These are phyloP conservation scores for Pholiota molesta DNA, from an alignment of 768 basidiomycete genomes.

Conservation along the genomic window DNA sequence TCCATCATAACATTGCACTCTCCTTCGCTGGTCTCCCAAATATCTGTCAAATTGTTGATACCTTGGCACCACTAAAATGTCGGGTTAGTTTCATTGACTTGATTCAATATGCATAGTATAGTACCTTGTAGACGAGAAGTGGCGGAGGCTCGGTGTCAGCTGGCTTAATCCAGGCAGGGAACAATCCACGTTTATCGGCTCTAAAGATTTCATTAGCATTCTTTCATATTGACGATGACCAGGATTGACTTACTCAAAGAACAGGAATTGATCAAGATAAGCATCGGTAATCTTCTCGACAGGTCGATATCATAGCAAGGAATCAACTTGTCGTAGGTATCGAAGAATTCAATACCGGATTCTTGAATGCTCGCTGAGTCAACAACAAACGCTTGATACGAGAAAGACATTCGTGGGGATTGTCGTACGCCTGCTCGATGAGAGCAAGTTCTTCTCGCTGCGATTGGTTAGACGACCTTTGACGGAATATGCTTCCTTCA, in stretches of 20 bases:
- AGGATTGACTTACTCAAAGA: constrained; percentile 72
- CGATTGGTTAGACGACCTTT: constrained; percentile 97
- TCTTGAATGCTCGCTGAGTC: constrained; percentile 99
- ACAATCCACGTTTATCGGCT: constrained; percentile 95
- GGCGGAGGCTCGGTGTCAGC: constrained; percentile 96
- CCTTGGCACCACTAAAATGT: constrained; percentile 87
- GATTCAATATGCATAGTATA: neutral
- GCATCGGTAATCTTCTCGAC: constrained; percentile 99
- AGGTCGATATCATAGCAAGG: constrained; percentile 99
- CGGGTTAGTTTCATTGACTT: neutral
- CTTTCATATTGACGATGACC: neutral
- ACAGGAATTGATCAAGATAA: constrained; percentile 97
- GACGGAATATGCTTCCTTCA: constrained; percentile 98
- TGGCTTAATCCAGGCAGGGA: constrained; percentile 99
- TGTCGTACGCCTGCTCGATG: constrained; percentile 99
- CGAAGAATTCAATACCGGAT: constrained; percentile 95
- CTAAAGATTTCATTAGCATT: constrained; percentile 26
- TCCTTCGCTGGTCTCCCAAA: constrained; percentile 98
- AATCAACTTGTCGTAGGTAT: constrained; percentile 97
- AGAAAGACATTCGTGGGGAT: constrained; percentile 97
- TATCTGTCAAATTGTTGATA: constrained; percentile 96
- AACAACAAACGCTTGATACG: constrained; percentile 97
- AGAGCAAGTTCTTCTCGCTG: constrained; percentile 97
- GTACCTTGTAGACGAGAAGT: constrained; percentile 88
- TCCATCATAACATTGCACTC: constrained; percentile 99